A percentile compares a stretch with the other conserved stretches of the same genome.
Conservation (phyloP, 352 stramenopile genomes). For the Phytophthora fragariaefolia region DNA sequence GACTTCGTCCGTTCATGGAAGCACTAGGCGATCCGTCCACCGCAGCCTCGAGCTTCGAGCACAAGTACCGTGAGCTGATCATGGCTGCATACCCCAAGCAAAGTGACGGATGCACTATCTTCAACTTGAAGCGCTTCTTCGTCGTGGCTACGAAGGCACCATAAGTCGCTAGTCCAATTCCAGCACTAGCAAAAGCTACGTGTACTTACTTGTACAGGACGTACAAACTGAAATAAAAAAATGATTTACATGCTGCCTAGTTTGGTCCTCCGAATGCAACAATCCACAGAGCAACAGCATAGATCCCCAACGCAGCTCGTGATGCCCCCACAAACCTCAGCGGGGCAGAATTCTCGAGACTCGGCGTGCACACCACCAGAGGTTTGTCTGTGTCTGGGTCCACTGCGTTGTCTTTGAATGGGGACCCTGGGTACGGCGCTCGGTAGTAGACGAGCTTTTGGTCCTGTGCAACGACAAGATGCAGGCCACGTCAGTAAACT, state of each 20-base stretch:
- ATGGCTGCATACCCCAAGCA: slow-evolving; percentile 62
- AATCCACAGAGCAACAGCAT: slow-evolving; percentile 11
- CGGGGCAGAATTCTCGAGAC: slow-evolving; percentile 64
- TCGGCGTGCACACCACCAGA: slow-evolving; percentile 83
- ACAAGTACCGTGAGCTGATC: slow-evolving; percentile 68
- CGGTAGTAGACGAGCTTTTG: slow-evolving; percentile 79
- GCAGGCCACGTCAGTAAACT: slow-evolving; percentile 1
- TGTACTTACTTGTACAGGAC: too few relatives aligned
- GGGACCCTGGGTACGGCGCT: slow-evolving; percentile 78
- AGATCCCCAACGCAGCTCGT: slow-evolving; percentile 4
- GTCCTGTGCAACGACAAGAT: slow-evolving; percentile 41
- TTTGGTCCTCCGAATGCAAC: too few relatives aligned
- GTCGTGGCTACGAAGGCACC: slow-evolving; percentile 51
- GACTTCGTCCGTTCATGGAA: slow-evolving; percentile 65
- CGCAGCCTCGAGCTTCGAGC: slow-evolving; percentile 43
- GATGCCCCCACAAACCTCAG: neutral
- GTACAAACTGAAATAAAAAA: neutral
- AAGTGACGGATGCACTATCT: slow-evolving; percentile 61
- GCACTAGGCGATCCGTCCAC: slow-evolving; percentile 42
- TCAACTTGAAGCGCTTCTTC: slow-evolving; percentile 80
- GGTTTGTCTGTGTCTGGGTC: slow-evolving; percentile 75
- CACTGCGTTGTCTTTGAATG: slow-evolving; percentile 79
- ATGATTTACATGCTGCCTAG: too few relatives aligned
- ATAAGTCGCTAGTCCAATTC: slow-evolving; percentile 4
- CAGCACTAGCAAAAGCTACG: too few relatives aligned